Percentiles rank a stretch among this genome's conserved stretches.
These are phyloP conservation scores for Phytopythium cucurbitacearum DNA, from an alignment of 352 stramenopile species.

Conservation along the genomic window DNA sequence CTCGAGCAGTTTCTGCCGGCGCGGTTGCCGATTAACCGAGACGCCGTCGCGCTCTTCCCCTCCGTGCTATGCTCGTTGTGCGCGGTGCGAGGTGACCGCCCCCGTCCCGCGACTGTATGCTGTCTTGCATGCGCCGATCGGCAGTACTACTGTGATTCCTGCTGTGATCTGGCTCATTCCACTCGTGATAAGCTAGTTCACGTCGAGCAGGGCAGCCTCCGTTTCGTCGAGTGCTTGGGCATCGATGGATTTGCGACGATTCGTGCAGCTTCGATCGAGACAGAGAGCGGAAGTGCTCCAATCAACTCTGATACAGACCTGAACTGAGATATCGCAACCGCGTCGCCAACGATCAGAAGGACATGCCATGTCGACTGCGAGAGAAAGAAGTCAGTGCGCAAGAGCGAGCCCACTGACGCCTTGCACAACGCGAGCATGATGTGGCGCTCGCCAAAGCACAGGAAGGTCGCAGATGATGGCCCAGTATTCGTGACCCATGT, in stretches of 20 bases:
- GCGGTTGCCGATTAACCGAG: constrained; percentile 42
- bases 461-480: no score
- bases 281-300: no score
- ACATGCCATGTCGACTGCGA: no score
- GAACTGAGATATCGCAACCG: no score
- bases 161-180: constrained; percentile 42
- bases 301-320: no score
- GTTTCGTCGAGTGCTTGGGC: constrained; percentile 31
- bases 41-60: constrained; percentile 5
- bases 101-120: constrained; percentile 16
- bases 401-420: no score
- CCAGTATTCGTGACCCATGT: no score
- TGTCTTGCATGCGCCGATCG: constrained; percentile 30
- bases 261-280: no score
- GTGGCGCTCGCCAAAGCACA: no score
- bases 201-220: constrained; percentile 23
- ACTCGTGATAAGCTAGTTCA: constrained; percentile 19
- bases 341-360: no score
- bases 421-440: no score
- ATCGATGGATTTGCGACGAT: constrained; percentile 28
- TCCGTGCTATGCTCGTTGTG: constrained; percentile 14
- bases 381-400: no score
- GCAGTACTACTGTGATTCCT: constrained; percentile 40
- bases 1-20: constrained; percentile 33
- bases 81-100: constrained; percentile 7